Percentiles rank a stretch among this genome's conserved stretches.
phyloP scores from a whole-genome alignment of 164 flowering plant species.

The Tetracentron sinense region DNA sequence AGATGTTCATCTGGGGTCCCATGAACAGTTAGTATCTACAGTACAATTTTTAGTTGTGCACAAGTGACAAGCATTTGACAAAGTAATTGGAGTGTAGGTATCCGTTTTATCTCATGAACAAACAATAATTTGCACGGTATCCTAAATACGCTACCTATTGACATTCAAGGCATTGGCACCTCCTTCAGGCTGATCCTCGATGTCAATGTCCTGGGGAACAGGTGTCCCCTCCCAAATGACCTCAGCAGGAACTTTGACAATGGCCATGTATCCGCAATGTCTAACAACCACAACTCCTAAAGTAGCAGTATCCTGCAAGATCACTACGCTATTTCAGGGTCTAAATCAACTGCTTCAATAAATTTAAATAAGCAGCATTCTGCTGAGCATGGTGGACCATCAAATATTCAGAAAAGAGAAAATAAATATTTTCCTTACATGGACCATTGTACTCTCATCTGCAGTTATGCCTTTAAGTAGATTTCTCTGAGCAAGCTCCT shows the following conservation, averaged over 20 bases:
- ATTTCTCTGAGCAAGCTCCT: constrained; percentile 68
- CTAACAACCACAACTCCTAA: constrained; percentile 78
- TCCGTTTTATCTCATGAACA: not conserved
- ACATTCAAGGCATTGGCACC: constrained; percentile 92
- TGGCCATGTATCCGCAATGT: constrained; percentile 79
- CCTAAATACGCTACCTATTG: constrained; percentile 52
- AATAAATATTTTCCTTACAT: constrained; percentile 43
- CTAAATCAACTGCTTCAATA: constrained; percentile 6
- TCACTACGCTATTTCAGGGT: constrained; percentile 17
- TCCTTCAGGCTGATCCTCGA: constrained; percentile 83
- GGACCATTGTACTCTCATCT: constrained; percentile 91
- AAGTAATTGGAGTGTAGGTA: not conserved
- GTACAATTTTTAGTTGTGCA: no score
- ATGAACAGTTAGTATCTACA: not conserved
- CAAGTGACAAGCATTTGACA: not conserved
- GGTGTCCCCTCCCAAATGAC: constrained; percentile 45
- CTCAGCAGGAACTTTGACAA: constrained; percentile 62
- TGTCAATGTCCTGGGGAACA: constrained; percentile 54
- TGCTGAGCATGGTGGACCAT: not conserved
- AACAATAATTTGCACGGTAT: not conserved
- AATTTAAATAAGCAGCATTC: constrained; percentile 1
- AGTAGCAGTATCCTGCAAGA: constrained; percentile 79
- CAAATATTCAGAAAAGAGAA: constrained; percentile 4
- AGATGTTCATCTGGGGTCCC: not conserved
- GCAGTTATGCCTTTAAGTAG: constrained; percentile 93